Evolutionary conservation across 805 yeast species (phyloP).

Genomic region (Starmera amethionina): DNA sequence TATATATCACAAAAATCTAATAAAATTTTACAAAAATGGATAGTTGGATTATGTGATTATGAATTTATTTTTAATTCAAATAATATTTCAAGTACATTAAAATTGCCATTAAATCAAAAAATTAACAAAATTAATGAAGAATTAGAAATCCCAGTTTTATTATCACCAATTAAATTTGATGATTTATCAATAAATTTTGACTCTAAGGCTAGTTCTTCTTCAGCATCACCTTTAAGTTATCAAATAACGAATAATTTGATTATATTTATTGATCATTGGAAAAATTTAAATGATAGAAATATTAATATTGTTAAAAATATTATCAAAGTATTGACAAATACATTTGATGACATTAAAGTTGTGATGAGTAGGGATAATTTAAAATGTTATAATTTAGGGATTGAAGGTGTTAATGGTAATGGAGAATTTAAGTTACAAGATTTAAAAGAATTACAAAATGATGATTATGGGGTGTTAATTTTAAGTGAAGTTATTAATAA

Average conservation of each 20-base stretch:
- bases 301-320: constrained; percentile 12
- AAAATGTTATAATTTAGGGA: constrained; percentile 4
- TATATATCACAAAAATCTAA: constrained; percentile 18
- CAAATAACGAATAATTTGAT: constrained; percentile 8
- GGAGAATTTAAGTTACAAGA: background rate
- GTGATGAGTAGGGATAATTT: constrained; percentile 7
- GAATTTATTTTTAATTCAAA: constrained; percentile 20
- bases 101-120: constrained; percentile 10
- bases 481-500: background rate
- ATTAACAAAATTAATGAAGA: constrained; percentile 3
- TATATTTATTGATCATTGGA: constrained; percentile 11
- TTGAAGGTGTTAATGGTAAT: background rate
- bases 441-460: background rate
- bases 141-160: constrained; percentile 11
- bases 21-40: constrained; percentile 29
- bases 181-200: background rate
- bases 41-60: constrained; percentile 26
- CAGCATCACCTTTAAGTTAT: constrained; percentile 2
- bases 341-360: constrained; percentile 7
- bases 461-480: background rate
- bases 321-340: constrained; percentile 8
- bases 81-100: constrained; percentile 22
- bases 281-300: constrained; percentile 1
- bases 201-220: constrained; percentile 3
- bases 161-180: constrained; percentile 12